A percentile compares a stretch with the other conserved stretches of the same genome.
These are phyloP conservation scores for Neospora caninum DNA, from an alignment of 169 alveolate species.

Conservation along the genomic window DNA sequence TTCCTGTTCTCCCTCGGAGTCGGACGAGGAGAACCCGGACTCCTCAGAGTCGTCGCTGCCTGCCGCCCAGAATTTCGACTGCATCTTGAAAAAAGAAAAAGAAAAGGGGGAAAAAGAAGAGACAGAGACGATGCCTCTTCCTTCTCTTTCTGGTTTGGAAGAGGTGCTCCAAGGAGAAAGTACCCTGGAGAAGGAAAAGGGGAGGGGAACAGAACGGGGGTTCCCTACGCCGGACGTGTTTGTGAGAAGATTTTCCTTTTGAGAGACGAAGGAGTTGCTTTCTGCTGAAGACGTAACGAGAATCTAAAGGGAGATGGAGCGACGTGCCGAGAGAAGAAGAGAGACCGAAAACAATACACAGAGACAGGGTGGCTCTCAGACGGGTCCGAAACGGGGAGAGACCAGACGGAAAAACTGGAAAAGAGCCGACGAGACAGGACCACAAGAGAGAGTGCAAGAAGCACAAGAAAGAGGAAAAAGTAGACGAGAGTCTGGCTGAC, in stretches of 20 bases:
- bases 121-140: neutral
- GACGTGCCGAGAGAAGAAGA: too few relatives aligned
- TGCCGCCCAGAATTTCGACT: constrained; percentile 70
- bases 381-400: too few relatives aligned
- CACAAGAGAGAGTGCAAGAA: too few relatives aligned
- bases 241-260: neutral
- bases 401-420: too few relatives aligned
- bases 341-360: too few relatives aligned
- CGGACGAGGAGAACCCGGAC: constrained; percentile 36
- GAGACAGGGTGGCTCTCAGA: too few relatives aligned
- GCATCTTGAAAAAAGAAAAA: constrained; percentile 40
- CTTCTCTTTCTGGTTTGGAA: neutral
- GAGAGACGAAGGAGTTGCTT: too few relatives aligned
- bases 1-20: neutral
- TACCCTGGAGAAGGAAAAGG: neutral
- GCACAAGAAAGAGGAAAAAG: too few relatives aligned
- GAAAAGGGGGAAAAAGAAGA: neutral
- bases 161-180: neutral
- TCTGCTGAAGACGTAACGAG: too few relatives aligned
- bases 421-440: too few relatives aligned
- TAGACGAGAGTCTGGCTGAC: too few relatives aligned
- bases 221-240: neutral
- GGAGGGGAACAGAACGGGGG: neutral
- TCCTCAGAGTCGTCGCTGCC: constrained; percentile 67
- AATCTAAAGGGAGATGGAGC: too few relatives aligned